Evolutionary conservation across 108 stramenopile genomes (phyloP), one percentile per base, ranked within the genome.

Genomic region (Schizochytrium sp.): DNA sequence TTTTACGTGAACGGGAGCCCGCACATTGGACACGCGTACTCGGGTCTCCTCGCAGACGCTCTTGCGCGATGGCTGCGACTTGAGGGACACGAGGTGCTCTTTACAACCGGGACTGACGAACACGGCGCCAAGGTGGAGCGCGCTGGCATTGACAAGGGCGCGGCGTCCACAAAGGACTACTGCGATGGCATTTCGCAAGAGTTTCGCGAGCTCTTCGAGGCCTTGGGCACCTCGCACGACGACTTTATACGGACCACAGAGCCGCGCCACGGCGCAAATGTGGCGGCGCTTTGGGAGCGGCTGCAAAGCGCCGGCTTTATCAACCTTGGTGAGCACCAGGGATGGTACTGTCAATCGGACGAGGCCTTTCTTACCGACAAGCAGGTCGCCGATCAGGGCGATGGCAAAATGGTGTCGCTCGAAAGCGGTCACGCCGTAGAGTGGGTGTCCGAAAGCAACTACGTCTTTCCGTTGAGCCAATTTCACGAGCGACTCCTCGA

Each of bases 11-110:
- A 98, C 90, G 98, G 97, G 90, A 95, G 96, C 91, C 99, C 98
- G 28, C 99, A 99, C 93, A 97, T 99, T 63, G 99, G 99, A 57
- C 99, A 99, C 92, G 98, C 98, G 23, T 99, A 98, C 96, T 98
- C 98, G 28, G 95, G 96, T 16, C 72, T 97, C 29, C 97, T 97
- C 57, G 97, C 97, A 90, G 99, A 99, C 91, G 96, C 97, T 44
- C 90, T 98, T 88, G 97, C 98, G 5, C 93, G 99, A 76, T 99
- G 95, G 93, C 95, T 96, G 97, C 93, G 98, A n/a, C 90, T 97
- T 34, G 92, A 92, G 41, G 97, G 98, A 5, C n/a, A 69, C 4
- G 45, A 88, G 21, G 90, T 89, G 14, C 47, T 88, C 47, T 93
- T 94, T 47, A 55, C 91, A 57, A 95, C 94, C 34, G 95, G 95